These are phyloP conservation scores for Brassica carinata DNA, from an alignment of 345 rosid genomes.

Conservation along the genomic window DNA sequence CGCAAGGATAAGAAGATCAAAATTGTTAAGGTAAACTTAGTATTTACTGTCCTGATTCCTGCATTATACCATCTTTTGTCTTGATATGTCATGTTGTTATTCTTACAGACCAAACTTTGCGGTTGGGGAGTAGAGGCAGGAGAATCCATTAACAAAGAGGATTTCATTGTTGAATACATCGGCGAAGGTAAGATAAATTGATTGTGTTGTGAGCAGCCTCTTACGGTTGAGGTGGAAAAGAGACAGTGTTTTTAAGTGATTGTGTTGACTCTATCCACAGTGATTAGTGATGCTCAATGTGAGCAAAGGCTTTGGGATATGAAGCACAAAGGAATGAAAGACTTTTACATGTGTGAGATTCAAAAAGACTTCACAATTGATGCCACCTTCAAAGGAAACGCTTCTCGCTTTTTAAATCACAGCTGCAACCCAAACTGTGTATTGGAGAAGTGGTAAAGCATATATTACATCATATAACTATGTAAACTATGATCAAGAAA, in stretches of 20 bases:
- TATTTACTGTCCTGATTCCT: neutral
- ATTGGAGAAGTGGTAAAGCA: constrained; percentile 72
- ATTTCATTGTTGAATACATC: constrained; percentile 83
- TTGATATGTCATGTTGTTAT: constrained; percentile 23
- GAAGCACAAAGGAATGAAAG: constrained; percentile 75
- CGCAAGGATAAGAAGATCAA: constrained; percentile 86
- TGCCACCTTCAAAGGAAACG: constrained; percentile 94
- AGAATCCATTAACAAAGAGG: constrained; percentile 72
- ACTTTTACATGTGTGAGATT: constrained; percentile 99
- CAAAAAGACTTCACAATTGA: constrained; percentile 93
- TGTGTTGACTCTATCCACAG: constrained; percentile 49
- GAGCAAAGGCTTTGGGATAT: constrained; percentile 98
- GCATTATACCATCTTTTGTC: neutral
- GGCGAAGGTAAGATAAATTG: constrained; percentile 75
- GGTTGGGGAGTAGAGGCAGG: constrained; percentile 99
- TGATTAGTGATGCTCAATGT: constrained; percentile 83
- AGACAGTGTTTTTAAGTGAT: neutral
- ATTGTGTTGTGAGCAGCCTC: neutral
- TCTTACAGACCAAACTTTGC: constrained; percentile 75
- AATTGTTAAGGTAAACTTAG: constrained; percentile 64
- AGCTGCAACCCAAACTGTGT: constrained; percentile 88
- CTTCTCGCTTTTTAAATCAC: constrained; percentile 93
- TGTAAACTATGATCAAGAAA: neutral
- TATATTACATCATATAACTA: neutral
- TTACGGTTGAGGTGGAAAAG: neutral